A percentile compares a stretch with the other conserved stretches of the same genome.
These are phyloP conservation scores for Trichoderma orchidacearum DNA, from an alignment of 495 filamentous ascomycete species.

Conservation along the genomic window DNA sequence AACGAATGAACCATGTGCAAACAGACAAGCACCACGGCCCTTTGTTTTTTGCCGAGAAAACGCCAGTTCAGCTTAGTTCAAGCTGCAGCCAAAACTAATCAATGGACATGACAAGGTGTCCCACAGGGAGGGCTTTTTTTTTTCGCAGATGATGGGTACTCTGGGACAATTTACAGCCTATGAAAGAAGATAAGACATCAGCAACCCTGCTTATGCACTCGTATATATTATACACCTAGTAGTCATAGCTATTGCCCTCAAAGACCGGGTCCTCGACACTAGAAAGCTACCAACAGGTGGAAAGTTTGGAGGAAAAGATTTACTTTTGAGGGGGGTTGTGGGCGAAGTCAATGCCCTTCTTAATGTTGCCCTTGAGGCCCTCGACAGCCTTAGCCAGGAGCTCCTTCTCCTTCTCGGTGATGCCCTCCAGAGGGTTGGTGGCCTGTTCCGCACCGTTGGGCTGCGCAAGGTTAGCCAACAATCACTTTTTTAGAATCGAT, in stretches of 20 bases:
- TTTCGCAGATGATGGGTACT: neutral
- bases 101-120: neutral
- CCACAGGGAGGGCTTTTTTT: neutral
- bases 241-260: neutral
- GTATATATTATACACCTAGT: neutral
- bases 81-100: neutral
- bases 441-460: constrained; percentile 70
- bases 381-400: constrained; percentile 61
- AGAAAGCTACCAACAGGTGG: neutral
- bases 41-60: neutral
- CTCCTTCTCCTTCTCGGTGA: constrained; percentile 73
- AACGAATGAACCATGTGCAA: neutral
- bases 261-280: neutral
- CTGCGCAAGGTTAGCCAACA: constrained; percentile 34
- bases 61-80: neutral
- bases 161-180: constrained; percentile 21
- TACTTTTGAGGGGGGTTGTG: constrained; percentile 63
- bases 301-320: constrained; percentile 30
- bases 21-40: neutral
- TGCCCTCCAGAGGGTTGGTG: constrained; percentile 56
- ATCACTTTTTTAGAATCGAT: neutral
- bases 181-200: constrained; percentile 16
- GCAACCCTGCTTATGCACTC: constrained; percentile 12
- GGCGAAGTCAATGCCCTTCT: constrained; percentile 80
- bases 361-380: constrained; percentile 81